Evolutionary conservation across 495 filamentous ascomycete genomes (phyloP).

Genomic region (Sordaria brevicollis): DNA sequence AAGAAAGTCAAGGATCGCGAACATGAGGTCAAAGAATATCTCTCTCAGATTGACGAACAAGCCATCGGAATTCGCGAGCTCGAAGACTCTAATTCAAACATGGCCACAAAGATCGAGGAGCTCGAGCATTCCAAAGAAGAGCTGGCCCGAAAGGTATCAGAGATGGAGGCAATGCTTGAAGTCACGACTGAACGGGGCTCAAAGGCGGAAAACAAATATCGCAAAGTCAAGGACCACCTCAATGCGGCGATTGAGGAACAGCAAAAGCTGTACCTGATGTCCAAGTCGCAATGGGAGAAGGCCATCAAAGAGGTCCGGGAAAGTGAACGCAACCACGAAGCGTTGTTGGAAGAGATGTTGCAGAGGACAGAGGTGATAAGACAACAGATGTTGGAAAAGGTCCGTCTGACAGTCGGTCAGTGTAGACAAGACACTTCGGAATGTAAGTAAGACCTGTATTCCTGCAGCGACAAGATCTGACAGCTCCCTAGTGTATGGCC

Average conservation of each 20-base stretch:
- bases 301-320: constrained; percentile 14
- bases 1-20: neutral
- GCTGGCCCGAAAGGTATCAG: constrained; percentile 10
- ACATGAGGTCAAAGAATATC: neutral
- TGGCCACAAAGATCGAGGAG: constrained; percentile 14
- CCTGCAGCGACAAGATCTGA: neutral
- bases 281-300: constrained; percentile 18
- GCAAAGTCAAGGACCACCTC: constrained; percentile 17
- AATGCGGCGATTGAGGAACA: constrained; percentile 31
- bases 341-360: constrained; percentile 13
- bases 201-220: constrained; percentile 21
- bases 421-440: constrained; percentile 14
- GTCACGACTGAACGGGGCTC: constrained; percentile 8
- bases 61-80: constrained; percentile 15
- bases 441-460: constrained; percentile 11
- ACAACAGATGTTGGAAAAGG: constrained; percentile 21
- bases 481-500: constrained; percentile 15
- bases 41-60: constrained; percentile 2
- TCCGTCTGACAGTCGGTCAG: constrained; percentile 16
- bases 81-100: constrained; percentile 6
- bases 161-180: constrained; percentile 13
- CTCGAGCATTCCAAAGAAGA: constrained; percentile 12
- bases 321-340: constrained; percentile 9
- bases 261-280: constrained; percentile 23
- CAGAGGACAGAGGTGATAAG: constrained; percentile 20